These are phyloP conservation scores for Dryadomyces quercus-mongolicae DNA, from an alignment of 2,329 filamentous ascomycete species.

Conservation along the genomic window DNA sequence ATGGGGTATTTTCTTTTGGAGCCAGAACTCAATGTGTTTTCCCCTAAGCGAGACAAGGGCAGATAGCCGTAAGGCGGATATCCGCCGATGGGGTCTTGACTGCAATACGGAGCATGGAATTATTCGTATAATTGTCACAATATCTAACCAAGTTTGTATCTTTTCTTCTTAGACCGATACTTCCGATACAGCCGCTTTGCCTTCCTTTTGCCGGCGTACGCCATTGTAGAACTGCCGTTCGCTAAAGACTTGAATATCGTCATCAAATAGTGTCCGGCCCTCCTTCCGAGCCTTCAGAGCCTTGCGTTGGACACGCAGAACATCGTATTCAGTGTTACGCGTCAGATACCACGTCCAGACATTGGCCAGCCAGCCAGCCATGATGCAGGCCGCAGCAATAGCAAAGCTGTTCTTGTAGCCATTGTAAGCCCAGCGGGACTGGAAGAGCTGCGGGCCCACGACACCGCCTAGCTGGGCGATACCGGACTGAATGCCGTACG, in stretches of 20 bases:
- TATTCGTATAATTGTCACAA: too few species aligned
- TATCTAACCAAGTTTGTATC: too few species aligned
- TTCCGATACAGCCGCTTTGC: too few species aligned
- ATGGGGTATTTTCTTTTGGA: too few species aligned
- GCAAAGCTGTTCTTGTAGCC: conserved; percentile 16
- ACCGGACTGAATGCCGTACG: conserved; percentile 27
- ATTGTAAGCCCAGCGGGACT: conserved; percentile 26
- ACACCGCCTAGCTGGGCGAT: conserved; percentile 33
- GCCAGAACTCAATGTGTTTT: too few species aligned
- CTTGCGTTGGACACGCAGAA: conserved; percentile 12
- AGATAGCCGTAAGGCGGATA: too few species aligned
- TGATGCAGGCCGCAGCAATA: conserved; percentile 13
- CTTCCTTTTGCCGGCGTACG: background rate
- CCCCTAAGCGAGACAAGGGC: too few species aligned
- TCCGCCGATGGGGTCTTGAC: too few species aligned
- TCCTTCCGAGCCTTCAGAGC: conserved; percentile 9
- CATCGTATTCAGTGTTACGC: conserved; percentile 15
- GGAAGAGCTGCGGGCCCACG: conserved; percentile 16
- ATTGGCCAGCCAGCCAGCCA: conserved; percentile 15
- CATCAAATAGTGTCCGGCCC: conserved; percentile 6
- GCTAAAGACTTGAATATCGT: conserved; percentile 9
- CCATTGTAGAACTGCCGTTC: conserved; percentile 19
- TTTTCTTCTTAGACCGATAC: too few species aligned
- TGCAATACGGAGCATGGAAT: too few species aligned
- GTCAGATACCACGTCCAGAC: conserved; percentile 17